A percentile compares a stretch with the other conserved stretches of the same genome.
These are phyloP conservation scores for Penicillium cataractarum DNA, from an alignment of 495 filamentous ascomycete genomes.

Conservation along the genomic window DNA sequence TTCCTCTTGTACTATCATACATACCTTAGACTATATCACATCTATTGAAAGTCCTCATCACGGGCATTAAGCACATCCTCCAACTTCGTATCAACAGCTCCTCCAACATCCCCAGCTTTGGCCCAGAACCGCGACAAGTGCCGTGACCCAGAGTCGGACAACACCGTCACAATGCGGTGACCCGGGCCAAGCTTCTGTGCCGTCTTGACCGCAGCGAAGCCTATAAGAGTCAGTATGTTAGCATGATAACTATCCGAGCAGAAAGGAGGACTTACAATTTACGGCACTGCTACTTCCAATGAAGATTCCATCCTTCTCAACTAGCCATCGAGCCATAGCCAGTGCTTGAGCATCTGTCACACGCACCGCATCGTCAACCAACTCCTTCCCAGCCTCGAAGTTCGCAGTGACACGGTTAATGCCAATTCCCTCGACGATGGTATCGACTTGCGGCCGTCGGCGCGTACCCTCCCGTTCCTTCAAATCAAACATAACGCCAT, in stretches of 20 bases:
- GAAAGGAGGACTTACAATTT: constrained; percentile 66
- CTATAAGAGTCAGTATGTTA: constrained; percentile 32
- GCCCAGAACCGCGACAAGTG: constrained; percentile 97
- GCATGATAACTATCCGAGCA: background rate
- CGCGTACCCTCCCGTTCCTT: constrained; percentile 90
- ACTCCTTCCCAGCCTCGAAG: constrained; percentile 79
- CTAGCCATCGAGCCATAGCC: constrained; percentile 91
- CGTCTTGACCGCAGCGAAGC: constrained; percentile 80
- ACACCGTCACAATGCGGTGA: constrained; percentile 82
- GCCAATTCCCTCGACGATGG: constrained; percentile 94
- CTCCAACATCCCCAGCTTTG: constrained; percentile 71
- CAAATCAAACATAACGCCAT: constrained; percentile 92
- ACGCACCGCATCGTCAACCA: constrained; percentile 87
- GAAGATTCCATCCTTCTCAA: constrained; percentile 96
- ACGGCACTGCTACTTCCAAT: constrained; percentile 92
- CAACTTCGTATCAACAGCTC: constrained; percentile 52
- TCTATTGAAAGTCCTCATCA: constrained; percentile 38
- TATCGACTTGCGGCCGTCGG: constrained; percentile 87
- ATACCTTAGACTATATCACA: constrained; percentile 10
- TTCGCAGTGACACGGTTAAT: constrained; percentile 92
- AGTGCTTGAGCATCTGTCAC: constrained; percentile 92
- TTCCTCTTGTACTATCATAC: constrained; percentile 10
- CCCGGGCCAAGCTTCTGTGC: constrained; percentile 76
- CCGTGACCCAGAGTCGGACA: constrained; percentile 89
- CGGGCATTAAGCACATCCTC: constrained; percentile 54